Conservation (phyloP, 495 filamentous ascomycete genomes). For the Penicillium odoratum region DNA sequence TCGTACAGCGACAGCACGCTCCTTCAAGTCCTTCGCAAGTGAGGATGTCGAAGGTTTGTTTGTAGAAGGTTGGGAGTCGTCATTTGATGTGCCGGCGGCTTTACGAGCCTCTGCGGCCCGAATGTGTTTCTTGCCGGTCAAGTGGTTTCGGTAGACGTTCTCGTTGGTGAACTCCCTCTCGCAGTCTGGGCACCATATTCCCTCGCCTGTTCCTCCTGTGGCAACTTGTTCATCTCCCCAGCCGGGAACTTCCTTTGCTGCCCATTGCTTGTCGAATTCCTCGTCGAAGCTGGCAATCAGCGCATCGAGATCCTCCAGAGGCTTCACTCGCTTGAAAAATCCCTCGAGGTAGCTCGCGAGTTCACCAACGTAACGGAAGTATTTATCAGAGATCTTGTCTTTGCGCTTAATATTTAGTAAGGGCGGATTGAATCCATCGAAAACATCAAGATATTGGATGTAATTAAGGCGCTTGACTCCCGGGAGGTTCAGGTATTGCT, state of each 20-base stretch:
- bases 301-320: conserved; percentile 79
- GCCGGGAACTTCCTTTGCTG: conserved; percentile 70
- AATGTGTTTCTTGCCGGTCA: conserved; percentile 89
- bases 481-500: conserved; percentile 86
- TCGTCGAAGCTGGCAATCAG: conserved; percentile 71
- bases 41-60: conserved; percentile 30
- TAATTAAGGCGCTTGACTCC: conserved; percentile 81
- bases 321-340: conserved; percentile 77
- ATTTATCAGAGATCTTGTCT: conserved; percentile 86
- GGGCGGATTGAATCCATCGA: conserved; percentile 80
- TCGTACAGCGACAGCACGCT: conserved; percentile 85
- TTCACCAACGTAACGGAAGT: conserved; percentile 84
- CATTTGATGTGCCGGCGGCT: conserved; percentile 36
- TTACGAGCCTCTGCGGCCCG: conserved; percentile 67
- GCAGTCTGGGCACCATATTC: conserved; percentile 84
- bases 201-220: conserved; percentile 62
- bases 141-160: conserved; percentile 87
- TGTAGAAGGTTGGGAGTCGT: conserved; percentile 23
- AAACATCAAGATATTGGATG: conserved; percentile 84
- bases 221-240: conserved; percentile 65
- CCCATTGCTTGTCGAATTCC: conserved; percentile 84
- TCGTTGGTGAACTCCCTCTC: conserved; percentile 94
- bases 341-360: conserved; percentile 80
- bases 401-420: conserved; percentile 66
- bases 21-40: conserved; percentile 63